phyloP scores from a whole-genome alignment of 768 basidiomycete genomes.

The Suillus luteus region DNA sequence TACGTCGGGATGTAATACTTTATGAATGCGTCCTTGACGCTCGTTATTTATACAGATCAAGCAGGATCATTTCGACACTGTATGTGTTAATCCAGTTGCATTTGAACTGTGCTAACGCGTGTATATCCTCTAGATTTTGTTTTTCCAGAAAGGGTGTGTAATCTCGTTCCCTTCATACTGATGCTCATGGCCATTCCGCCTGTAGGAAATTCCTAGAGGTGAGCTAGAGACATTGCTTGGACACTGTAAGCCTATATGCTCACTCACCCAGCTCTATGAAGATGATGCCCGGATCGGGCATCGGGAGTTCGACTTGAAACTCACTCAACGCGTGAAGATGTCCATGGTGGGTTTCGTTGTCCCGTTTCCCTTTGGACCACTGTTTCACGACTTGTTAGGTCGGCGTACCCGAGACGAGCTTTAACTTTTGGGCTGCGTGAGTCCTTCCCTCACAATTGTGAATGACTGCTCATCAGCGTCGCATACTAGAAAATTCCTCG shows the following conservation, averaged over 20 bases:
- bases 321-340: conserved; percentile 95
- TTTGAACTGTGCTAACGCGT: background rate
- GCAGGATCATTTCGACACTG: conserved; percentile 95
- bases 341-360: conserved; percentile 72
- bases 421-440: conserved; percentile 92
- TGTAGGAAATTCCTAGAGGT: conserved; percentile 82
- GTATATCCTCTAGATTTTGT: conserved; percentile 59
- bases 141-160: conserved; percentile 94
- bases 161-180: conserved; percentile 11
- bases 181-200: conserved; percentile 18
- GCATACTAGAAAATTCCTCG: conserved; percentile 70
- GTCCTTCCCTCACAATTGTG: conserved; percentile 28
- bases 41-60: conserved; percentile 76
- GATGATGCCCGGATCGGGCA: conserved; percentile 94
- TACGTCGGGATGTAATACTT: conserved; percentile 31
- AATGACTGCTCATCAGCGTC: conserved; percentile 8
- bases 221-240: conserved; percentile 8
- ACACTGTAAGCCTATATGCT: background rate
- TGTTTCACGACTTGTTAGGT: conserved; percentile 49
- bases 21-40: conserved; percentile 6
- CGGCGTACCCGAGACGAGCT: conserved; percentile 92
- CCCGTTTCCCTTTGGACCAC: background rate
- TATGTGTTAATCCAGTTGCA: conserved; percentile 29
- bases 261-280: conserved; percentile 69
- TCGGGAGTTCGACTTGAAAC: conserved; percentile 92